phyloP scores from a whole-genome alignment of 73 alveolate genomes.

The Paramecium primaurelia region DNA sequence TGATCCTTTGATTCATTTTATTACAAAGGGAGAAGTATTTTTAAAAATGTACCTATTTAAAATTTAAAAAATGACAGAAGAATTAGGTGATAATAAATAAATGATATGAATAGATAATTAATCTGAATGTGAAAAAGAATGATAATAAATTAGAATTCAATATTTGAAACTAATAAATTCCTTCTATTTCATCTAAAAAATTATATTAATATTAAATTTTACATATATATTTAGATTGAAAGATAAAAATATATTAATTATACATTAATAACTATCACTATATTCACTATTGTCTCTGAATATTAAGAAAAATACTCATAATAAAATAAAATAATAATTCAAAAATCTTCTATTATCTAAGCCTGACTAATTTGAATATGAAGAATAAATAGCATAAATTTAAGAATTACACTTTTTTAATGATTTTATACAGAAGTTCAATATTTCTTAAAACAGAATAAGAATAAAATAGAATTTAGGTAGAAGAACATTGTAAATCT shows the following conservation, averaged over 20 bases:
- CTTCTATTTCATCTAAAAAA: neutral
- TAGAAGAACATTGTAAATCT: neutral
- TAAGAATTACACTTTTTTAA: neutral
- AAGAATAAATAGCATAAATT: neutral
- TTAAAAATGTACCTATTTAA: too few species aligned
- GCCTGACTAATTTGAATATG: neutral
- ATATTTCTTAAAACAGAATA: neutral
- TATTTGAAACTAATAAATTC: neutral
- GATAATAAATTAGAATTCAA: neutral
- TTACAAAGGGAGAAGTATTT: neutral
- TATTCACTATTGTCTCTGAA: neutral
- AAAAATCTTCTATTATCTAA: neutral
- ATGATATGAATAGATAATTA: neutral
- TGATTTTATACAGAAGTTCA: neutral
- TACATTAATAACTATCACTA: neutral
- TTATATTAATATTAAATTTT: neutral
- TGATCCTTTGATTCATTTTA: neutral
- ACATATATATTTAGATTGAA: neutral
- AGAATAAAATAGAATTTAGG: neutral
- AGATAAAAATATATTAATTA: neutral
- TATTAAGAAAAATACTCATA: neutral
- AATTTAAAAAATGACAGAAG: neutral
- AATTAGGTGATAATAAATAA: neutral
- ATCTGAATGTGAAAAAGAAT: neutral
- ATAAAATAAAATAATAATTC: neutral